A percentile compares a stretch with the other conserved stretches of the same genome.
Conservation (phyloP, 1,284 basidiomycete genomes). For the Cryptococcus sp. region DNA sequence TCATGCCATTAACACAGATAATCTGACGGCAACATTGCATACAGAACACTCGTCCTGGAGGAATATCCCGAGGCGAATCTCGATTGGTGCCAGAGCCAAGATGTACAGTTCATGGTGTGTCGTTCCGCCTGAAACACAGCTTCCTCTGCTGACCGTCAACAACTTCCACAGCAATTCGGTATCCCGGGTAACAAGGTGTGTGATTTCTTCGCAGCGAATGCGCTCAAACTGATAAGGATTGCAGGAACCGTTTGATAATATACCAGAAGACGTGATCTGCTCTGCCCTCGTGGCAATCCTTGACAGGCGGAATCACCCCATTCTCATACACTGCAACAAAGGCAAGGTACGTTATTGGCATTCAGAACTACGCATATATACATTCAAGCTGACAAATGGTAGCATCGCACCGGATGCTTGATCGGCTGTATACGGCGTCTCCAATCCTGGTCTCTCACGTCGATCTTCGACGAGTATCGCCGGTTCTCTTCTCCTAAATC, state of each 20-base stretch:
- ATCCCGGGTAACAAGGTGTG: constrained; percentile 60
- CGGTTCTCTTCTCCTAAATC: constrained; percentile 58
- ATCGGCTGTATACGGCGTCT: constrained; percentile 59
- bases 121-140: not conserved
- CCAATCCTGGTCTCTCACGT: constrained; percentile 59
- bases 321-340: constrained; percentile 63
- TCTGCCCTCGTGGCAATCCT: constrained; percentile 58
- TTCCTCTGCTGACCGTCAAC: constrained; percentile 1
- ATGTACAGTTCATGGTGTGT: constrained; percentile 50
- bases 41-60: constrained; percentile 56
- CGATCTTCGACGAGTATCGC: constrained; percentile 60
- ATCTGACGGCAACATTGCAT: too few species aligned
- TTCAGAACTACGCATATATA: not conserved
- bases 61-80: constrained; percentile 59
- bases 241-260: constrained; percentile 56
- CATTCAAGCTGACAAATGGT: not conserved
- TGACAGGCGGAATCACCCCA: constrained; percentile 59
- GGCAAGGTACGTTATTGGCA: constrained; percentile 54
- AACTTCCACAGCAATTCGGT: constrained; percentile 55
- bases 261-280: constrained; percentile 59
- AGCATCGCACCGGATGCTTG: constrained; percentile 61
- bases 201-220: not conserved
- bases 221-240: not conserved
- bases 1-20: not conserved
- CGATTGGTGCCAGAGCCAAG: constrained; percentile 53